Evolutionary conservation across 1,284 basidiomycete genomes (phyloP).

Genomic region (Naganishia sp.): DNA sequence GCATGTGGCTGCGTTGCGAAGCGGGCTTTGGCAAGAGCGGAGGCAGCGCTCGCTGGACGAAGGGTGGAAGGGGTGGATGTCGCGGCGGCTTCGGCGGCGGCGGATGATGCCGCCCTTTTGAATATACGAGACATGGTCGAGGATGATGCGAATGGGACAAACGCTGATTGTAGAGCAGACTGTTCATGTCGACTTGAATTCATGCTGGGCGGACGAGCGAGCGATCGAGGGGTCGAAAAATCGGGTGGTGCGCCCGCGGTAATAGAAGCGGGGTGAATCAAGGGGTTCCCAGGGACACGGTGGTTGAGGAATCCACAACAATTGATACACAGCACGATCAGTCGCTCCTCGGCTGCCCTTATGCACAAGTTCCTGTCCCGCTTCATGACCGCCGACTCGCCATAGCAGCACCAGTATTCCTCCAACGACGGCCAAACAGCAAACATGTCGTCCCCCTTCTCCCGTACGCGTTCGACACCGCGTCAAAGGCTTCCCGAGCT

Average conservation of each 20-base stretch:
- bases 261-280: no score
- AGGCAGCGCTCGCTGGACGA: slow-evolving; percentile 7
- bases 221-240: slow-evolving; percentile 19
- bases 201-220: not conserved
- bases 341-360: no score
- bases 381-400: not conserved
- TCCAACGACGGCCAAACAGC: not conserved
- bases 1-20: slow-evolving; percentile 41
- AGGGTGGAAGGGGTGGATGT: slow-evolving; percentile 35
- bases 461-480: slow-evolving; percentile 4
- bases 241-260: slow-evolving; percentile 1
- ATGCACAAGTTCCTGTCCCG: no score
- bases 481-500: slow-evolving; percentile 58
- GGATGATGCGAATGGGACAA: not conserved
- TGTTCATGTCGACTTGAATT: not conserved
- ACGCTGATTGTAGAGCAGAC: not conserved
- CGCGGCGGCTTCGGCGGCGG: slow-evolving; percentile 33
- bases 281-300: no score
- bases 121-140: slow-evolving; percentile 46
- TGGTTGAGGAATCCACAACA: not conserved
- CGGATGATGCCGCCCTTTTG: slow-evolving; percentile 39
- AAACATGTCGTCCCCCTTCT: slow-evolving; percentile 7
- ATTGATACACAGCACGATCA: not conserved
- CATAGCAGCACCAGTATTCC: not conserved
- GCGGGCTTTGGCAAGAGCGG: slow-evolving; percentile 20